Evolutionary conservation across 306 rosid genomes (phyloP), one percentile per base, ranked within the genome.

Genomic region (Ceratonia siliqua): DNA sequence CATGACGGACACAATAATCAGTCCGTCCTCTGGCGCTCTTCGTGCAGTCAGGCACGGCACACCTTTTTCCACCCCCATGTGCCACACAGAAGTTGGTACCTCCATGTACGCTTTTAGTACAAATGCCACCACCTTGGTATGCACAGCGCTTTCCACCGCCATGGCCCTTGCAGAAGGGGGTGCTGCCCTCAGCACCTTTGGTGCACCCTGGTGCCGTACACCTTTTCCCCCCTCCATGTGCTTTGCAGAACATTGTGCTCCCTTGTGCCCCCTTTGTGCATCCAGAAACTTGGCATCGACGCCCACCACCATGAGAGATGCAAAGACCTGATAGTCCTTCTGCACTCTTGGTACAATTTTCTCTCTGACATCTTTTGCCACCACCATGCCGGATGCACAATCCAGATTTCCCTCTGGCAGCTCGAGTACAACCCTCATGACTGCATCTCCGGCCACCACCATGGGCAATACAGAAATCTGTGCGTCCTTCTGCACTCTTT

Each of bases 241-340:
- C 96, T 81, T 90, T 90, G 78, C 96, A 90, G 79, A 74, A 90
- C 89, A 87, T 87, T 15, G 96, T 90, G 77, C 96, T 90, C 71
- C 96, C 96, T 75, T 90, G 92, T 8, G 92, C 92, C 46, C 96
- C 96, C 77, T 90, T 90, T 25, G 96, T 87, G 88, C 96, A 90
- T 39, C 84, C 92, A 8, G 20, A 6, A 63, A 81, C 43, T 68
- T 87, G 96, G 85, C 96, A 90, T 28, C 96, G 78, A 12, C 92
- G 87, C 38, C 96, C 96, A 35, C 96, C 96, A 55, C 96, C 96
- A 78, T 90, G 96, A 25, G 96, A 90, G 69, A 90, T 87, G 74
- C 92, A 90, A 45, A 90, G 96, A 75, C 96, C 92, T 1, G 96
- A 90, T 45, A 90, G 86, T 21, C 96, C 96, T 79, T 90, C 96